Conservation (phyloP, 331 rosid species). For the Rosa hybrid region DNA sequence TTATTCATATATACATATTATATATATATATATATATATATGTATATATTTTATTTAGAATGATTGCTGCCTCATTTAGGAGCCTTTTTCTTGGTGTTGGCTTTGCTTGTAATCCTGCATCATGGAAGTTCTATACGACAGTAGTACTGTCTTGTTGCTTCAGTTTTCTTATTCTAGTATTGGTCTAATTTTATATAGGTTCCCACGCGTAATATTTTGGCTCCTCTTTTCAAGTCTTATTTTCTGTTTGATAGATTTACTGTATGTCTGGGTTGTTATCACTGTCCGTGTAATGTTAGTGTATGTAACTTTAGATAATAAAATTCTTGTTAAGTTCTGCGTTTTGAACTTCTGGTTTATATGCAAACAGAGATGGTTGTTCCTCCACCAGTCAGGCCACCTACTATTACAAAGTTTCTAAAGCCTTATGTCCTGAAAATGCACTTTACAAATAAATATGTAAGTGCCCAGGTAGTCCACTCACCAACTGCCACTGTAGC, state of each 20-base stretch:
- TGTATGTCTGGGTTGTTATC: not conserved
- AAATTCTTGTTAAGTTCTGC: not conserved
- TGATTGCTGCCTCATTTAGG: not conserved
- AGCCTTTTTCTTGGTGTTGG: not conserved
- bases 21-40: no score
- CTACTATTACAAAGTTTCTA: conserved; percentile 51
- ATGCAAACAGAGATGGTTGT: conserved; percentile 60
- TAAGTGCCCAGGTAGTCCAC: conserved; percentile 75
- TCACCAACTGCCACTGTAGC: conserved; percentile 78
- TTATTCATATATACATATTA: no score
- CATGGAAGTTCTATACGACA: not conserved
- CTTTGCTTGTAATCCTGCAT: not conserved
- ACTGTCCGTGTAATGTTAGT: not conserved
- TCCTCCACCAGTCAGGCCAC: conserved; percentile 70
- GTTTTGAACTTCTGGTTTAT: conserved; percentile 7
- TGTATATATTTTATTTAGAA: not conserved
- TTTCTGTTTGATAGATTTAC: not conserved
- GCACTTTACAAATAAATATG: conserved; percentile 81
- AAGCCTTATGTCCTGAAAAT: conserved; percentile 81
- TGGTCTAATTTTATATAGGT: not conserved
- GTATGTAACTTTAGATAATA: not conserved
- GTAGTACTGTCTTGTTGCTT: not conserved
- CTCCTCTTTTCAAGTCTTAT: not conserved
- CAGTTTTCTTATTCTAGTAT: no score
- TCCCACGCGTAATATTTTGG: not conserved